Conservation (phyloP, 2,329 filamentous ascomycete genomes). For the Periconia sp. region DNA sequence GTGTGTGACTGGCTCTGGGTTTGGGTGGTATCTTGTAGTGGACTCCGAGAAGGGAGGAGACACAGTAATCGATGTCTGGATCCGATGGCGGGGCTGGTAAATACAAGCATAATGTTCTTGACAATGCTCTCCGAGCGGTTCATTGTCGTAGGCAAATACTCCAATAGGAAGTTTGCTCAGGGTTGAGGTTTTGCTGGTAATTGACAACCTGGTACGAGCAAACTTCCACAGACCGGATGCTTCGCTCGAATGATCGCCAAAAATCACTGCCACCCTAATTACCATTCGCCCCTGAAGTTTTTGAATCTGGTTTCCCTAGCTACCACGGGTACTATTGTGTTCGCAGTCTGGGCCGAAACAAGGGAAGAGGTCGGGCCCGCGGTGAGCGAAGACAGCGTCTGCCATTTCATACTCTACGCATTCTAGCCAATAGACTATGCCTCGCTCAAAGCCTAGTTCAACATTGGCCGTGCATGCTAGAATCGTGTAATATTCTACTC, state of each 20-base stretch:
- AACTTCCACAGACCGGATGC: no score
- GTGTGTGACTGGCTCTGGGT: slow-evolving; percentile 75
- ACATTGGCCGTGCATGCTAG: slow-evolving; percentile 36
- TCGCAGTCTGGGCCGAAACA: neutral
- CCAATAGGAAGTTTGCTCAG: no score
- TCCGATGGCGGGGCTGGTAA: slow-evolving; percentile 73
- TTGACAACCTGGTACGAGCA: no score
- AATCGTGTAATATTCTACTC: slow-evolving; percentile 37
- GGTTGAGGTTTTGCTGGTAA: no score
- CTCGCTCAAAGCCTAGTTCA: slow-evolving; percentile 34
- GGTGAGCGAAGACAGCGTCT: slow-evolving; percentile 22
- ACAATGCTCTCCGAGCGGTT: no score
- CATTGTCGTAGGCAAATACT: no score
- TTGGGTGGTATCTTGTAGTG: slow-evolving; percentile 76
- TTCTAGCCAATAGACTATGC: slow-evolving; percentile 33
- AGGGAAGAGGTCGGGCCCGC: slow-evolving; percentile 13
- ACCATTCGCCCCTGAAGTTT: slow-evolving; percentile 8
- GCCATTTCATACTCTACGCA: slow-evolving; percentile 35
- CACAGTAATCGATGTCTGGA: slow-evolving; percentile 76
- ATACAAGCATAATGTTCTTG: no score
- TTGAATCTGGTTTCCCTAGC: slow-evolving; percentile 1
- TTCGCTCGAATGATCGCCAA: no score
- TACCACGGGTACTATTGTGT: neutral
- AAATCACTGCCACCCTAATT: slow-evolving; percentile 8
- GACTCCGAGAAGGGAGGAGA: slow-evolving; percentile 63